Evolutionary conservation across 768 basidiomycete genomes (phyloP).

Genomic region (Tephrocybe sp.): DNA sequence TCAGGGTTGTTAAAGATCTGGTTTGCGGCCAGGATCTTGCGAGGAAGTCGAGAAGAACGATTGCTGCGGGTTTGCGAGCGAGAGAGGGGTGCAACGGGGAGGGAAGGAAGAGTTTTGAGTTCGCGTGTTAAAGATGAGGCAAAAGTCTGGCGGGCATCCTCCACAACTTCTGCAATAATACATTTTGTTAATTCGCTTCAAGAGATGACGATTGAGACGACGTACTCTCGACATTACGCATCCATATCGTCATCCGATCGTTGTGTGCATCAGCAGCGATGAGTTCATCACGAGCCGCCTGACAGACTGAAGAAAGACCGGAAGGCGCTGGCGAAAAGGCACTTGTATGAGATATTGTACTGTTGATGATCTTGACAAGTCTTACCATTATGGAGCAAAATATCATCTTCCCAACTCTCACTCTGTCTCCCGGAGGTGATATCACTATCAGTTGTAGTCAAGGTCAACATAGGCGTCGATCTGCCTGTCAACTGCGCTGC

Average conservation of each 20-base stretch:
- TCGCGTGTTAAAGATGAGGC: slow-evolving; percentile 49
- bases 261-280: slow-evolving; percentile 51
- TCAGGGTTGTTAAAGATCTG: slow-evolving; percentile 64
- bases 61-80: slow-evolving; percentile 42
- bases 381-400: slow-evolving; percentile 43
- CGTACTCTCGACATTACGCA: slow-evolving; percentile 81
- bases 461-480: slow-evolving; percentile 42
- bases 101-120: slow-evolving; percentile 52
- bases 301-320: slow-evolving; percentile 51
- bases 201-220: slow-evolving; percentile 15
- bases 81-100: slow-evolving; percentile 60
- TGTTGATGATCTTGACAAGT: neutral
- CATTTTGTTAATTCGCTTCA: slow-evolving; percentile 8
- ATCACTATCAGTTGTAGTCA: slow-evolving; percentile 34
- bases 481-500: slow-evolving; percentile 43
- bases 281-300: slow-evolving; percentile 52
- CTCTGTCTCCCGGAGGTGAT: slow-evolving; percentile 23
- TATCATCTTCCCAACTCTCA: slow-evolving; percentile 54
- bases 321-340: slow-evolving; percentile 41
- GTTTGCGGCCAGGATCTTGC: slow-evolving; percentile 62
- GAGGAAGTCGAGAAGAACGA: slow-evolving; percentile 57
- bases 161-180: slow-evolving; percentile 63
- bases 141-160: slow-evolving; percentile 78
- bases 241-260: slow-evolving; percentile 82
- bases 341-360: too few species aligned